Evolutionary conservation across 73 alveolate species (phyloP), one percentile per base, ranked within the genome.

Genomic region (Paramecium sonneborni): DNA sequence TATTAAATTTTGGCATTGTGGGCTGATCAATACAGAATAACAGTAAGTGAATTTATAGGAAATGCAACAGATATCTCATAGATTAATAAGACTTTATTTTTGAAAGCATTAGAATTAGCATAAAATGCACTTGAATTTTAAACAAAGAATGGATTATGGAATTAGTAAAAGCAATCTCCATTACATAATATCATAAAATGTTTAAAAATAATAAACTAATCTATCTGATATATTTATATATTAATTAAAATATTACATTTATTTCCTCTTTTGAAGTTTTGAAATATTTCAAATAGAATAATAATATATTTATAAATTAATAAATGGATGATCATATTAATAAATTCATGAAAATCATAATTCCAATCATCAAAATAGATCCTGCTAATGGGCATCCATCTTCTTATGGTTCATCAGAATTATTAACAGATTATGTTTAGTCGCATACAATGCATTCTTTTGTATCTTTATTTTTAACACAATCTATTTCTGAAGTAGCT

Each of bases 1-100:
- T 43, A 79, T 79, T 79, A 79, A 79, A 23, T 39, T 37, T 8
- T 79, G 76, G 55, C 41, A 20, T 20, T 79, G 5, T 79, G 90
- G 90, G 32, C 76, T 30, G 90, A 79, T 79, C 32, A 79, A 23
- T 79, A 79, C 14, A 79, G 30, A 21, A 26, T 30, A 12, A 79
- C 90, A 30, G 55, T 79, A 20, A 35, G 57, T 35, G 86, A 72
- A 72, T 72, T 15, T 72, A 32, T 72, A 14, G 86, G 86, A 9
- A 35, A 32, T 72, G 58, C 57, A 7, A 72, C 5, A 3, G 3
- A 72, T 3, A 35, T 72, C 9, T 8, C 55, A 12, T 15, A 15
- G 26, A 30, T 72, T 5, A 72, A 72, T 10, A 72, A 72, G 44
- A n/a, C 32, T 12, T 18, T 72, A 6, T 72, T 72, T 15, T 38